Evolutionary conservation across 2,329 filamentous ascomycete species (phyloP).

Genomic region (Rugonectria rugulosa): DNA sequence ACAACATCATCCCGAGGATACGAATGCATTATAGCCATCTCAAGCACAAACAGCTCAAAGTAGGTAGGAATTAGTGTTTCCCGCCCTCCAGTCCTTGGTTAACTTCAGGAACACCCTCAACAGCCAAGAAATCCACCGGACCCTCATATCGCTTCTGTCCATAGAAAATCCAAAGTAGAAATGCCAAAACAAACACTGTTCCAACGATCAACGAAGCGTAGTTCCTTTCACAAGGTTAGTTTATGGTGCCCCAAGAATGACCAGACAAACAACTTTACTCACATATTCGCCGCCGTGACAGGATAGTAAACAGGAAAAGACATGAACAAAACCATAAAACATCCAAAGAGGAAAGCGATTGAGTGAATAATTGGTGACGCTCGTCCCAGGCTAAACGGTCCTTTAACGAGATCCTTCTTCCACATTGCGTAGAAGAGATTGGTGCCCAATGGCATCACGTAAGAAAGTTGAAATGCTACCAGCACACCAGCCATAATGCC

Average conservation of each 20-base stretch:
- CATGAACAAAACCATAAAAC: slow-evolving; percentile 21
- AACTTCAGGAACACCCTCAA: not conserved
- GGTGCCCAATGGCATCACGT: slow-evolving; percentile 11
- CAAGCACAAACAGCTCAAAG: too few species aligned
- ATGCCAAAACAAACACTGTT: slow-evolving; percentile 4
- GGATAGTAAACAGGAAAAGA: slow-evolving; percentile 14
- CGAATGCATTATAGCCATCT: not conserved
- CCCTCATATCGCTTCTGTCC: not conserved
- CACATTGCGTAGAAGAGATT: slow-evolving; percentile 15
- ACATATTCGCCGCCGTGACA: slow-evolving; percentile 11
- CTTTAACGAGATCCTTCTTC: slow-evolving; percentile 9
- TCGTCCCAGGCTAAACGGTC: slow-evolving; percentile 8
- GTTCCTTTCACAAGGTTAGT: slow-evolving; percentile 6
- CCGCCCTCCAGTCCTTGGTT: not conserved
- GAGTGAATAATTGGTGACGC: not conserved
- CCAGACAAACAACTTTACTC: not conserved
- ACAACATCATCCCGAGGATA: too few species aligned
- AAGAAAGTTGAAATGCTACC: slow-evolving; percentile 18
- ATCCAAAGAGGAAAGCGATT: slow-evolving; percentile 11
- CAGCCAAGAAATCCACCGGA: not conserved
- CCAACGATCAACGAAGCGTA: slow-evolving; percentile 11
- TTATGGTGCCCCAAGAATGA: not conserved
- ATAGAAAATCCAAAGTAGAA: not conserved
- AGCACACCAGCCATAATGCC: slow-evolving; percentile 20
- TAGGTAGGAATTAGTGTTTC: too few species aligned